A percentile compares a stretch with the other conserved stretches of the same genome.
Conservation (phyloP, 176 grass and related monocot genomes). For the Thinopyrum elongatum region DNA sequence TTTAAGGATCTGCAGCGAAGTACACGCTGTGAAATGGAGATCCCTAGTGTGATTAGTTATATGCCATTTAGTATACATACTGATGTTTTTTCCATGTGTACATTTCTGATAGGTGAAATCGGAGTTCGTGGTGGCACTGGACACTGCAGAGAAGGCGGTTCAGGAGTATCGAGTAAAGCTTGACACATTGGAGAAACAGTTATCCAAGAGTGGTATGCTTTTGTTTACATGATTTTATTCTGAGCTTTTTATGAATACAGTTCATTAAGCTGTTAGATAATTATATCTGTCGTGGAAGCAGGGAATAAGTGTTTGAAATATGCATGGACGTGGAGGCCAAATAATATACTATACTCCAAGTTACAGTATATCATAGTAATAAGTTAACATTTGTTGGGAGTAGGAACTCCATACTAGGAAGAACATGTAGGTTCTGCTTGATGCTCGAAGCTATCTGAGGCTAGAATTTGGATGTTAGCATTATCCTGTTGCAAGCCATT, state of each 20-base stretch:
- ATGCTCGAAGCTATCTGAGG: slow-evolving; percentile 2
- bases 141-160: slow-evolving; percentile 74
- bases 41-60: background rate
- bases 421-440: background rate
- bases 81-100: slow-evolving; percentile 1
- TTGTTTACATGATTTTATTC: slow-evolving; percentile 4
- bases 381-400: background rate
- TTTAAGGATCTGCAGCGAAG: background rate
- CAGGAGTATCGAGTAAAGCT: slow-evolving; percentile 60
- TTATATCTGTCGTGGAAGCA: background rate
- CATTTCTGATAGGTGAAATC: slow-evolving; percentile 74
- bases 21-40: background rate
- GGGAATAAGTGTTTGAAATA: background rate
- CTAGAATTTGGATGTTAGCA: slow-evolving; percentile 8
- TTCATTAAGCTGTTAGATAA: slow-evolving; percentile 11
- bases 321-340: background rate
- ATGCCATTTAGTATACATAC: slow-evolving; percentile 4
- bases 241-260: background rate
- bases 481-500: slow-evolving; percentile 19
- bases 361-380: background rate
- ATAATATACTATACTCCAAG: background rate
- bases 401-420: background rate
- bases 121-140: slow-evolving; percentile 70
- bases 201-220: slow-evolving; percentile 67
- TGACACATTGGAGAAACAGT: slow-evolving; percentile 42